These are phyloP conservation scores for Pinus taeda DNA, from an alignment of 75 land plant species.

Conservation along the genomic window DNA sequence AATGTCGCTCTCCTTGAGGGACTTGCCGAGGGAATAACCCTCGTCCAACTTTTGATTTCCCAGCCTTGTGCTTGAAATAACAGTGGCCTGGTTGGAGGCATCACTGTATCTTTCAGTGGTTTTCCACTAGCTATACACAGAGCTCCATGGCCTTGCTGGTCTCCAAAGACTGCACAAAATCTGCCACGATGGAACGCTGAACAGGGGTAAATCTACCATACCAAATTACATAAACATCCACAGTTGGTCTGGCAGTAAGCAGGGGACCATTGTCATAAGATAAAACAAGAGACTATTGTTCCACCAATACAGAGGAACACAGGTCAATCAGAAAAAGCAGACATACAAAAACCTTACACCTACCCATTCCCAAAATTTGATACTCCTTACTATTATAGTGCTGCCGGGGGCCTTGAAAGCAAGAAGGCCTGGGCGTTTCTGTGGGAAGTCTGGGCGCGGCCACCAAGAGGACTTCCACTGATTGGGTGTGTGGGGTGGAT, in stretches of 20 bases:
- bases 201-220: slow-evolving; percentile 58
- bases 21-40: slow-evolving; percentile 17
- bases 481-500: no score
- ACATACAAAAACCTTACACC: background rate
- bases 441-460: no score
- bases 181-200: slow-evolving; percentile 48
- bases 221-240: slow-evolving; percentile 56
- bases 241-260: slow-evolving; percentile 23
- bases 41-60: slow-evolving; percentile 18
- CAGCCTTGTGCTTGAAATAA: slow-evolving; percentile 1
- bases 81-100: background rate
- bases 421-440: no score
- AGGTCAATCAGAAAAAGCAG: background rate
- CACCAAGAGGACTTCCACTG: no score
- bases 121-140: no score
- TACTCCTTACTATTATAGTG: background rate
- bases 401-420: no score
- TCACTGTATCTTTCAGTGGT: no score
- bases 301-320: slow-evolving; percentile 12
- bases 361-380: background rate
- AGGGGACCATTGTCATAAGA: slow-evolving; percentile 67
- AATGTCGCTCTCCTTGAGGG: background rate
- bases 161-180: slow-evolving; percentile 58
- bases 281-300: slow-evolving; percentile 17
- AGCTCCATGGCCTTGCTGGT: background rate